Percentiles rank a stretch among this genome's conserved stretches.
phyloP scores from a whole-genome alignment of 169 alveolate genomes.

The Eimeria brunetti region DNA sequence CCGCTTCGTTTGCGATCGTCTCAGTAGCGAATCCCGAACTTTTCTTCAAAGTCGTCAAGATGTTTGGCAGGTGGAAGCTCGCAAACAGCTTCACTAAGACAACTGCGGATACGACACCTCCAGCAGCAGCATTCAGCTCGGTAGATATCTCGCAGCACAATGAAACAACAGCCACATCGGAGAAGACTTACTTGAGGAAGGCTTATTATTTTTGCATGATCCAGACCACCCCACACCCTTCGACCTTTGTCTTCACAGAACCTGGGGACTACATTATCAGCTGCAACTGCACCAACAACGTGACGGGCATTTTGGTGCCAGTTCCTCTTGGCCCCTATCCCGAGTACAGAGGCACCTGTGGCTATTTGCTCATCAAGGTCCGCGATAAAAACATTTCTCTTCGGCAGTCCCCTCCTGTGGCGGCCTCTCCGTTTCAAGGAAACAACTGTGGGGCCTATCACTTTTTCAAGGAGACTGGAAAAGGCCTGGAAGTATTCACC shows the following conservation, averaged over 20 bases:
- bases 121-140: neutral
- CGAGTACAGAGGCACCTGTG: constrained; percentile 34
- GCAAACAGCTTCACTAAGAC: neutral
- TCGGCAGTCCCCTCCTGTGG: neutral
- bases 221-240: constrained; percentile 10
- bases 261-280: constrained; percentile 38
- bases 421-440: constrained; percentile 22
- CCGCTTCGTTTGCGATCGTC: constrained; percentile 19
- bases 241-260: constrained; percentile 5
- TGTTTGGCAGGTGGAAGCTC: constrained; percentile 42
- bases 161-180: neutral
- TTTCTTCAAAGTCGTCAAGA: neutral
- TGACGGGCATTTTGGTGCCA: constrained; percentile 3
- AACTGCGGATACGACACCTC: constrained; percentile 5
- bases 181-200: neutral
- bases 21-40: neutral
- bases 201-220: constrained; percentile 41
- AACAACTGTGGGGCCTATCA: neutral
- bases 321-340: constrained; percentile 16
- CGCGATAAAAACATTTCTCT: constrained; percentile 37
- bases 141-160: neutral
- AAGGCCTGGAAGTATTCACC: constrained; percentile 11
- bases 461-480: constrained; percentile 24
- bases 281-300: constrained; percentile 18
- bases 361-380: constrained; percentile 36